Evolutionary conservation across 192 early-diverging fungal species (phyloP).

Genomic region (Coemansia sp.): DNA sequence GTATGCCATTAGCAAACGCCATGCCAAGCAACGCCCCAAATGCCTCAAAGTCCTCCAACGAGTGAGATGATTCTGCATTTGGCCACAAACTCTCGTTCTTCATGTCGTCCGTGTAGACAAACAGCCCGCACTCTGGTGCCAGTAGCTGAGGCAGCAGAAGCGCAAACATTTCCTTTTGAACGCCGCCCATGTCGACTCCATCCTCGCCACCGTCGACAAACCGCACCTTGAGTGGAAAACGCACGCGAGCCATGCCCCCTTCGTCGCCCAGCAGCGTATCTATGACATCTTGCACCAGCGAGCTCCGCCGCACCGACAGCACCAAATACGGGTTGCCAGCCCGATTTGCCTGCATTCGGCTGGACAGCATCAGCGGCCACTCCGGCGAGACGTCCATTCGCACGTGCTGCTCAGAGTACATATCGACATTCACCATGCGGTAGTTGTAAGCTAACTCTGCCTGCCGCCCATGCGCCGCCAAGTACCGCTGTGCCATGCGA

Average conservation of each 20-base stretch:
- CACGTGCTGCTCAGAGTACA: constrained; percentile 32
- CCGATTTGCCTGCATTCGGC: constrained; percentile 1
- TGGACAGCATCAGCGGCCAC: constrained; percentile 38
- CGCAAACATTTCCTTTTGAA: constrained; percentile 95
- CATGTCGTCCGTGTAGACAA: constrained; percentile 43
- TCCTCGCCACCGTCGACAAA: constrained; percentile 89
- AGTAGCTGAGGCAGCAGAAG: constrained; percentile 71
- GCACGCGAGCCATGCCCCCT: background rate
- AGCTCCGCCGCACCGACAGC: constrained; percentile 66
- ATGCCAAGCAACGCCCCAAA: constrained; percentile 87
- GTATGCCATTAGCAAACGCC: constrained; percentile 84
- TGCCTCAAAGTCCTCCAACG: constrained; percentile 67
- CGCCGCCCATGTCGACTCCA: constrained; percentile 93
- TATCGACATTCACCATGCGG: constrained; percentile 36
- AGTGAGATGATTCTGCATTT: constrained; percentile 60
- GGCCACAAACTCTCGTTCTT: constrained; percentile 69
- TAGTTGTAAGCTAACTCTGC: constrained; percentile 31
- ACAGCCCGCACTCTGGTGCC: constrained; percentile 72
- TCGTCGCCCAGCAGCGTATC: constrained; percentile 26
- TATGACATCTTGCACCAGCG: constrained; percentile 73
- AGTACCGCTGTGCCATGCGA: constrained; percentile 32
- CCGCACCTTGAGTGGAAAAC: constrained; percentile 58
- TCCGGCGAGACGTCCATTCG: constrained; percentile 10
- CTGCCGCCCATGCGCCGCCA: constrained; percentile 36
- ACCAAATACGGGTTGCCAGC: constrained; percentile 68